Evolutionary conservation across 805 yeast genomes (phyloP).

Genomic region (Candida montana): DNA sequence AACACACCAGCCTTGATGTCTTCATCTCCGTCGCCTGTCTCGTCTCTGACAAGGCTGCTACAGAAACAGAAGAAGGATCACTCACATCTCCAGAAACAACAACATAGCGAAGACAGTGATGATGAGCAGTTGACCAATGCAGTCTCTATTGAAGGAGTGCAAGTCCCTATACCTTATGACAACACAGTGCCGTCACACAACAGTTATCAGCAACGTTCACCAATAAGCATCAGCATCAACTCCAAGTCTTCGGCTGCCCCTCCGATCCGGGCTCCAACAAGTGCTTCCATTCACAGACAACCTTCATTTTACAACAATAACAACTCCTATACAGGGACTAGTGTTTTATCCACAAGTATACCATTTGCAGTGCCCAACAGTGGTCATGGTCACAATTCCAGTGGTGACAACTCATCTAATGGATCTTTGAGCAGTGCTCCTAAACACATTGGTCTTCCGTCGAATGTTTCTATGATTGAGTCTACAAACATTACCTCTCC

Average conservation of each 20-base stretch:
- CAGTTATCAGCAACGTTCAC: constrained; percentile 3
- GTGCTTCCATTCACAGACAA: constrained; percentile 25
- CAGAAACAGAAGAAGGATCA: constrained; percentile 20
- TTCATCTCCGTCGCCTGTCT: constrained; percentile 18
- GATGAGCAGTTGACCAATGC: constrained; percentile 19
- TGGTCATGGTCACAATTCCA: constrained; percentile 37
- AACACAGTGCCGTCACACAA: neutral
- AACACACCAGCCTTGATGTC: neutral
- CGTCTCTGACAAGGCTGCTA: constrained; percentile 24
- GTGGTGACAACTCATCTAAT: constrained; percentile 30
- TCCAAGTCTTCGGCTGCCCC: constrained; percentile 16
- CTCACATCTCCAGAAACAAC: constrained; percentile 6
- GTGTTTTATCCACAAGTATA: constrained; percentile 18
- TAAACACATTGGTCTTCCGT: constrained; percentile 33
- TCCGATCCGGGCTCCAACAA: constrained; percentile 26
- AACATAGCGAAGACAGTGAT: constrained; percentile 2
- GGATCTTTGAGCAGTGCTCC: constrained; percentile 20
- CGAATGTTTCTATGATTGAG: constrained; percentile 35
- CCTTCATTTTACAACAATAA: constrained; percentile 16
- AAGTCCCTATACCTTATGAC: constrained; percentile 14
- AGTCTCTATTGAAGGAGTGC: constrained; percentile 27
- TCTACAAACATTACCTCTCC: constrained; percentile 72
- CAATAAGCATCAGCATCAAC: constrained; percentile 3
- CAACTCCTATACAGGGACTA: constrained; percentile 14
- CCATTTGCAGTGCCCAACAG: constrained; percentile 23